phyloP scores from a whole-genome alignment of 164 flowering plant species.

The Amborella trichopoda region DNA sequence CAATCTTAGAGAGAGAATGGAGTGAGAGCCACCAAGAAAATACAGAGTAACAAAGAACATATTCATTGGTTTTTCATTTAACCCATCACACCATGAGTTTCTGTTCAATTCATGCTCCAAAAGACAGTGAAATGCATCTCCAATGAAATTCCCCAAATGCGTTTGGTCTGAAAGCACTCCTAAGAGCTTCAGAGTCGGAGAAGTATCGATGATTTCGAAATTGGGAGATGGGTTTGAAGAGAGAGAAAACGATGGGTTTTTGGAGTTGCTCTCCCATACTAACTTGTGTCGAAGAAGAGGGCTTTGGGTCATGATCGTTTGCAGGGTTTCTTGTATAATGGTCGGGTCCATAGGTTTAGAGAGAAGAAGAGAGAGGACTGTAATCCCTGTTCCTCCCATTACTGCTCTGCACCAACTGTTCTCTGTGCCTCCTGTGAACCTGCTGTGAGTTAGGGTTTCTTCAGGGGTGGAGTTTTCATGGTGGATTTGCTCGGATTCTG shows the following conservation, averaged over 20 bases:
- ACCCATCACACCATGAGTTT: slow-evolving; percentile 37
- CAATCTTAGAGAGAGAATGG: slow-evolving; percentile 43
- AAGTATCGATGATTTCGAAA: slow-evolving; percentile 27
- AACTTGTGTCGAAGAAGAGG: slow-evolving; percentile 70
- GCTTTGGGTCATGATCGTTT: slow-evolving; percentile 42
- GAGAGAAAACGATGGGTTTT: slow-evolving; percentile 26
- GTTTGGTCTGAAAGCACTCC: not conserved
- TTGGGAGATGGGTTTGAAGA: slow-evolving; percentile 24
- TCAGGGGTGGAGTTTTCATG: too few relatives aligned
- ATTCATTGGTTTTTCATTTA: slow-evolving; percentile 9
- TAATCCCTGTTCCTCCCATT: slow-evolving; percentile 78
- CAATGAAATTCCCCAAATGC: slow-evolving; percentile 2
- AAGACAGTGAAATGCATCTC: slow-evolving; percentile 30
- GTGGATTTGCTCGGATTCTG: too few relatives aligned
- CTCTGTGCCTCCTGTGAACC: slow-evolving; percentile 72
- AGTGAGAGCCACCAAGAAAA: slow-evolving; percentile 20
- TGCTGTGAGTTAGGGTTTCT: too few relatives aligned
- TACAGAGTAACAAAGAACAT: slow-evolving; percentile 35
- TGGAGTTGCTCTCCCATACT: slow-evolving; percentile 14
- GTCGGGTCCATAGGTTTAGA: slow-evolving; percentile 24
- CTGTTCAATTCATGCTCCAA: slow-evolving; percentile 60
- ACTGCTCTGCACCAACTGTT: slow-evolving; percentile 69
- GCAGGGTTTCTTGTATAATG: slow-evolving; percentile 42
- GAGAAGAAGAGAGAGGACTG: slow-evolving; percentile 56
- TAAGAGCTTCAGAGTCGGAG: slow-evolving; percentile 28